Percentiles rank a stretch among this genome's conserved stretches.
Evolutionary conservation across 2,329 filamentous ascomycete species (phyloP).

Genomic region (Alternaria alternata): DNA sequence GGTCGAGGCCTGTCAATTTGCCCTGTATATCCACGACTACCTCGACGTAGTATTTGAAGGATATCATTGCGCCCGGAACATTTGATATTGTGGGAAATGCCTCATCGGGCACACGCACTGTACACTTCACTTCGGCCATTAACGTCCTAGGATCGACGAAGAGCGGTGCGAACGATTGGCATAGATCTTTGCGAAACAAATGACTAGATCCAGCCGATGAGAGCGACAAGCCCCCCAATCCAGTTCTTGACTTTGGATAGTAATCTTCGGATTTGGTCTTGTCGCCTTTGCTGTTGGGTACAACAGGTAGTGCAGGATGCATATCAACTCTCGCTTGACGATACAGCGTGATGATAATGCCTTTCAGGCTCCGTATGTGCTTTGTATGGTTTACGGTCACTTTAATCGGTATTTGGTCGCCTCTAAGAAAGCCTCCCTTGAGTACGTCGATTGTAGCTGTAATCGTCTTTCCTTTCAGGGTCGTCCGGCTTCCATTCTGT

Average conservation of each 20-base stretch:
- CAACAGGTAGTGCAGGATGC: constrained; percentile 68
- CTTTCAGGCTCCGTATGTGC: constrained; percentile 86
- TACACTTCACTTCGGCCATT: constrained; percentile 80
- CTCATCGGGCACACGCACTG: constrained; percentile 86
- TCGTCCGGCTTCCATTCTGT: constrained; percentile 59
- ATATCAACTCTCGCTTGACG: constrained; percentile 91
- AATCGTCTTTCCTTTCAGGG: constrained; percentile 75
- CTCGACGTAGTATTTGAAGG: constrained; percentile 92
- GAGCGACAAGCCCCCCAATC: constrained; percentile 84
- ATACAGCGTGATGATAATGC: constrained; percentile 91
- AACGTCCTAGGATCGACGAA: constrained; percentile 85
- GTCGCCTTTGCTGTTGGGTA: constrained; percentile 69
- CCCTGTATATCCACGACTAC: constrained; percentile 92
- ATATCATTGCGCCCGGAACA: constrained; percentile 92
- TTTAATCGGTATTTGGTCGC: constrained; percentile 81
- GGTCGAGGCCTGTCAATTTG: constrained; percentile 78
- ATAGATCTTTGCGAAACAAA: constrained; percentile 93
- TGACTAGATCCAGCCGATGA: constrained; percentile 87
- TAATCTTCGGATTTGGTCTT: constrained; percentile 80
- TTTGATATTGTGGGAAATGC: constrained; percentile 89
- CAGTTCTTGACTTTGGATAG: constrained; percentile 86
- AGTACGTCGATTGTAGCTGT: constrained; percentile 84
- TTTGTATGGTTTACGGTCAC: constrained; percentile 89
- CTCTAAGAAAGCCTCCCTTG: constrained; percentile 83
- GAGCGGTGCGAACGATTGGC: constrained; percentile 86